These are phyloP conservation scores for Spirogloea muscicola DNA, from an alignment of 139 green algal species.

Conservation along the genomic window DNA sequence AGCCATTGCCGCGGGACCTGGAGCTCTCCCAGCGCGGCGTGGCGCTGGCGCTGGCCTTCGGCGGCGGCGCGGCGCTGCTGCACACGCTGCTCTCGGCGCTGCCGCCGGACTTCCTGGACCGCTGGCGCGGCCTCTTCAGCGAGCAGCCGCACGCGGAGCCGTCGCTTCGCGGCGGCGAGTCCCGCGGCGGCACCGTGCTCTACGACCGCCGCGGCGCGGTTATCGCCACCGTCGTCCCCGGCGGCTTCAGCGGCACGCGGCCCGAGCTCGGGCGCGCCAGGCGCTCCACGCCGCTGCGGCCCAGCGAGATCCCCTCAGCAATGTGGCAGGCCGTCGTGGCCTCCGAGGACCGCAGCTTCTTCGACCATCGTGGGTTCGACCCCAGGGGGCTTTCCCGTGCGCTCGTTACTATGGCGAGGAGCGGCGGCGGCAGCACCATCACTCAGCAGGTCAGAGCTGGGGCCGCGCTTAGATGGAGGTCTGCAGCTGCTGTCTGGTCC, in stretches of 20 bases:
- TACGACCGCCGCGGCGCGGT: slow-evolving; percentile 49
- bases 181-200: slow-evolving; percentile 21
- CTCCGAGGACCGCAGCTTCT: slow-evolving; percentile 60
- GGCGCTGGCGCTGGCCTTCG: slow-evolving; percentile 26
- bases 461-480: no score
- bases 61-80: slow-evolving; percentile 17
- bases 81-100: slow-evolving; percentile 27
- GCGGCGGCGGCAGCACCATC: slow-evolving; percentile 60
- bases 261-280: slow-evolving; percentile 6
- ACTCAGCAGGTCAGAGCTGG: slow-evolving; percentile 53
- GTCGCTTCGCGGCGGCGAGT: not conserved
- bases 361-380: slow-evolving; percentile 57
- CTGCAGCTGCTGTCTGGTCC: no score
- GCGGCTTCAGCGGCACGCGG: slow-evolving; percentile 21
- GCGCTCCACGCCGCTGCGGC: not conserved
- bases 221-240: slow-evolving; percentile 45
- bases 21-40: no score
- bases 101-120: slow-evolving; percentile 42
- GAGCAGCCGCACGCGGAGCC: slow-evolving; percentile 23
- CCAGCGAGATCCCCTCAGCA: slow-evolving; percentile 30
- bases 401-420: slow-evolving; percentile 46
- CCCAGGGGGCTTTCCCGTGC: slow-evolving; percentile 48
- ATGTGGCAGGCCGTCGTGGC: slow-evolving; percentile 59
- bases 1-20: no score
- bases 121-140: slow-evolving; percentile 35